Base-by-base conservation (phyloP, 179 eudicot species). In the Sideroxylon spinosum region DNA sequence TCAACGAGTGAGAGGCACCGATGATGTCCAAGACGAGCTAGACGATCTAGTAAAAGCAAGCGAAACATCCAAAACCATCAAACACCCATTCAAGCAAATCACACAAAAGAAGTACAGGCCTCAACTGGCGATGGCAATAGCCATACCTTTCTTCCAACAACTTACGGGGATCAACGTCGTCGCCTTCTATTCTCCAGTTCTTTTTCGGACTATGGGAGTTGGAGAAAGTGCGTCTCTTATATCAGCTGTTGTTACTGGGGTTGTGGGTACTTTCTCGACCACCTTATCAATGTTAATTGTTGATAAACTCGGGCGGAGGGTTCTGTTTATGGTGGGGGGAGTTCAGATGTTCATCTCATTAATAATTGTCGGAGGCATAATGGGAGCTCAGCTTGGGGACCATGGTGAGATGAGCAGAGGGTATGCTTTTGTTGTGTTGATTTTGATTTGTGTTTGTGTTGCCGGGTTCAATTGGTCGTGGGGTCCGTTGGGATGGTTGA, bases 401-500 rank as follows among this genome's bases (percentile, higher is more conserved):
- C 79, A 76, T 23, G 87, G 87, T 8, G 81, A 49, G 11, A 9
- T 85, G 53, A 73, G 81, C 79, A 78, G 69, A 74, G 85, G 83
- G 22, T 82, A 75, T 60, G 69, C 73, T 0, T n/a, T 73, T 63
- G 23, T 78, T 48, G 78, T 83, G 7, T 17, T 83, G 59, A 10
- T 78, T 0, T 22, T 83, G 22, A 82, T 85, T 3, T 82, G 86
- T 64, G 28, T 68, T 0, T 85, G 80, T 56, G 81, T 78, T 19
- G 78, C 84, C 2, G 88, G 84, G 2, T 85, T 83, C 65, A 84
- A 74, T 37, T 80, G 79, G 74, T 85, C 88, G 3, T 82, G 88
- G 88, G 88, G 86, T 0, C 88, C 88, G 12, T 76, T 85, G 64
- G 86, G 84, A 20, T 85, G 85, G 87, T 37, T 86, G 17, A 76